Conservation (phyloP, 805 yeast genomes). For the Candida sithepensis region DNA sequence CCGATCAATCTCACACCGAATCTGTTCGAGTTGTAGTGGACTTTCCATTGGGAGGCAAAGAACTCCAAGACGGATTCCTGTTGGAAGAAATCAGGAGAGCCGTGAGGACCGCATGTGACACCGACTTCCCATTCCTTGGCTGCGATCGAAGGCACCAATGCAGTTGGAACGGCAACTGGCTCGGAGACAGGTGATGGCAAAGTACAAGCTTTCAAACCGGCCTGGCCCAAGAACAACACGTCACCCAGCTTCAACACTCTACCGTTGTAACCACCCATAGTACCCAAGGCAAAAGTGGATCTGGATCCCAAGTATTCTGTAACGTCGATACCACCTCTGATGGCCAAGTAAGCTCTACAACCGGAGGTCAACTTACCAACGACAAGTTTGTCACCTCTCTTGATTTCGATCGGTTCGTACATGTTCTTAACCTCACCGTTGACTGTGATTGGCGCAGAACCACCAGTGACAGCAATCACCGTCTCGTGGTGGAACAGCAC, state of each 20-base stretch:
- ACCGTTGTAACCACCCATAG: constrained; percentile 93
- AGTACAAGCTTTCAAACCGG: constrained; percentile 61
- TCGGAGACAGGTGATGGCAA: constrained; percentile 69
- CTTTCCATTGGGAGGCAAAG: constrained; percentile 81
- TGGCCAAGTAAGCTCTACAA: constrained; percentile 85
- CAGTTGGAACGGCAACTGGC: constrained; percentile 55
- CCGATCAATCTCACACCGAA: constrained; percentile 94
- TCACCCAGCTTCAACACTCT: constrained; percentile 90
- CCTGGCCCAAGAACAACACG: constrained; percentile 81
- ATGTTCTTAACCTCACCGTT: constrained; percentile 55
- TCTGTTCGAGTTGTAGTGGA: constrained; percentile 94
- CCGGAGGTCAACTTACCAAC: constrained; percentile 82
- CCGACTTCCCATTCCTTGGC: constrained; percentile 75
- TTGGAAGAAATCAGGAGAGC: constrained; percentile 91
- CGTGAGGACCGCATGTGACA: constrained; percentile 97
- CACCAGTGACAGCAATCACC: constrained; percentile 84
- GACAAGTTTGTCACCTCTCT: constrained; percentile 71
- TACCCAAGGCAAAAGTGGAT: constrained; percentile 92
- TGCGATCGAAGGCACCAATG: constrained; percentile 52
- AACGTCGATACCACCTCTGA: constrained; percentile 91
- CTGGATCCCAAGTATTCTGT: constrained; percentile 94
- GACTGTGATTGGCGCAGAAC: constrained; percentile 61
- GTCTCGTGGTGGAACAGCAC: constrained; percentile 79
- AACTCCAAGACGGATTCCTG: constrained; percentile 71
- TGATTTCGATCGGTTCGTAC: constrained; percentile 71